Conservation (phyloP, 73 alveolate species). For the Paramecium caudatum region DNA sequence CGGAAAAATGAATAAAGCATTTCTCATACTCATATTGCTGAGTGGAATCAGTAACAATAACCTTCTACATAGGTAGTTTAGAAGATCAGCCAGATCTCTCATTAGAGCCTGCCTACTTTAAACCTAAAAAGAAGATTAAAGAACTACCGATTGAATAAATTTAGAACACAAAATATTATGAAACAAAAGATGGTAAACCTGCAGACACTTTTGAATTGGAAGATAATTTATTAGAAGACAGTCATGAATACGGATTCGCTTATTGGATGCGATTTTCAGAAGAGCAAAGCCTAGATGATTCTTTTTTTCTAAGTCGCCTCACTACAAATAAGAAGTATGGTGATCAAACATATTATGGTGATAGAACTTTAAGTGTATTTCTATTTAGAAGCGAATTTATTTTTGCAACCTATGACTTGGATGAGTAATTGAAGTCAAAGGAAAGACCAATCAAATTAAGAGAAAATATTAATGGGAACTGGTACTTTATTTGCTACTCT, state of each 20-base stretch:
- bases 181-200: conserved; percentile 34
- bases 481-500: conserved; percentile 48
- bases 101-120: conserved; percentile 24
- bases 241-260: conserved; percentile 65
- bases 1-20: neutral
- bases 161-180: conserved; percentile 52
- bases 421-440: neutral
- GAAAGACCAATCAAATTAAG: neutral
- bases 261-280: conserved; percentile 55
- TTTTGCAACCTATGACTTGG: conserved; percentile 56
- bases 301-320: conserved; percentile 17
- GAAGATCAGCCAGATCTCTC: neutral
- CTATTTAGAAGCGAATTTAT: neutral
- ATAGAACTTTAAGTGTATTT: conserved; percentile 44
- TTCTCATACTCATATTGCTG: too few relatives aligned
- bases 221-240: conserved; percentile 10
- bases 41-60: too few relatives aligned
- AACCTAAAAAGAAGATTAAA: neutral
- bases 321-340: conserved; percentile 32
- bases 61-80: too few relatives aligned
- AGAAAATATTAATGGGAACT: neutral
- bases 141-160: neutral
- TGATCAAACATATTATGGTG: conserved; percentile 52
- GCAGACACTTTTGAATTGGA: conserved; percentile 10
- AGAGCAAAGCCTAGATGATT: neutral